Conservation (phyloP, 257 asterid species). For the Eucommia ulmoides region DNA sequence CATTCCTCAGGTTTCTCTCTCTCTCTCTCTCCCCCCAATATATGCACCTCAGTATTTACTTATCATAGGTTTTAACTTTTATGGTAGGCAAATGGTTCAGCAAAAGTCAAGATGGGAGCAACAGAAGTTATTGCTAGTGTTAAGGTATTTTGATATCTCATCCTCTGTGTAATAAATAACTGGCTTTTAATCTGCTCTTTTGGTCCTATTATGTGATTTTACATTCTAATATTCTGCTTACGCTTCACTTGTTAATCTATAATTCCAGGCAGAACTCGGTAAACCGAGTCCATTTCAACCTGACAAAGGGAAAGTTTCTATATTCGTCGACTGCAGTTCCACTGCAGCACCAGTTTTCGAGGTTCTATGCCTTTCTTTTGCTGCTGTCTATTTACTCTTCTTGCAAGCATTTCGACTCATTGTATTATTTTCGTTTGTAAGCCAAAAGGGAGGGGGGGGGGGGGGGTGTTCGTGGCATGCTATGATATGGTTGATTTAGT, state of each 20-base stretch:
- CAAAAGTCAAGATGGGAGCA: constrained; percentile 78
- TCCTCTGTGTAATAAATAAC: background rate
- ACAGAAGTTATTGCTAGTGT: constrained; percentile 85
- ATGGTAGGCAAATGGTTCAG: constrained; percentile 74
- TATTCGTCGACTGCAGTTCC: constrained; percentile 84
- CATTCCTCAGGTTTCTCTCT: constrained; percentile 60
- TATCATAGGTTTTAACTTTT: background rate
- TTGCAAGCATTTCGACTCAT: too few species aligned
- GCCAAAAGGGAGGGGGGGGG: too few species aligned
- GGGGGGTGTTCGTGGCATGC: too few species aligned
- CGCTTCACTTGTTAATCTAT: constrained; percentile 1
- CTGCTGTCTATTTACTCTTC: too few species aligned
- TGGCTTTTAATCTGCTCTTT: constrained; percentile 5
- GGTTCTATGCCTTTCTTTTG: constrained; percentile 22
- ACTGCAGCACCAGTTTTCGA: constrained; percentile 88
- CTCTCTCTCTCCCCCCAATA: background rate
- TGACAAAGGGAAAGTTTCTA: constrained; percentile 67
- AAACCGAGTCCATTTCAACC: constrained; percentile 62
- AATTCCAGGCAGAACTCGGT: constrained; percentile 84
- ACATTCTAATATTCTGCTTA: background rate
- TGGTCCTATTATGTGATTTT: constrained; percentile 9
- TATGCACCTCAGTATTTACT: background rate
- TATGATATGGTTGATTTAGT: too few species aligned
- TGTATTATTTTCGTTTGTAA: too few species aligned
- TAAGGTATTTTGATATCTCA: constrained; percentile 35